Conservation (phyloP, 306 rosid species). For the Malus domestica region ASM211411v1 NC_041793.1:36377001-36377500, state of each 20-base stretch:
- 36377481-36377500: slow-evolving; percentile 59
- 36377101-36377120: slow-evolving; percentile 30
- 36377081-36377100: slow-evolving; percentile 58
- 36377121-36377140: slow-evolving; percentile 53
- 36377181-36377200: slow-evolving; percentile 58
- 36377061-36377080: not conserved
- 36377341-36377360: slow-evolving; percentile 47
- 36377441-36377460: slow-evolving; percentile 55
- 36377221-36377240: slow-evolving; percentile 48
- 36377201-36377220: slow-evolving; percentile 65
- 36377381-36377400: slow-evolving; percentile 55
- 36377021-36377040: not conserved
- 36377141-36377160: slow-evolving; percentile 59
- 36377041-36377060: not conserved
- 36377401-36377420: slow-evolving; percentile 55
- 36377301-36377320: slow-evolving; percentile 69
- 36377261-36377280: slow-evolving; percentile 29
- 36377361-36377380: slow-evolving; percentile 49
- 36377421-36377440: slow-evolving; percentile 57
- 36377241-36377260: slow-evolving; percentile 32
- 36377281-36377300: slow-evolving; percentile 47
- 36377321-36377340: slow-evolving; percentile 60
- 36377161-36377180: slow-evolving; percentile 65
- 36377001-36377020: not conserved
- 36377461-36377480: slow-evolving; percentile 54